Base-by-base conservation (phyloP, 129 eudicot species). In the Escallonia rubra region DNA sequence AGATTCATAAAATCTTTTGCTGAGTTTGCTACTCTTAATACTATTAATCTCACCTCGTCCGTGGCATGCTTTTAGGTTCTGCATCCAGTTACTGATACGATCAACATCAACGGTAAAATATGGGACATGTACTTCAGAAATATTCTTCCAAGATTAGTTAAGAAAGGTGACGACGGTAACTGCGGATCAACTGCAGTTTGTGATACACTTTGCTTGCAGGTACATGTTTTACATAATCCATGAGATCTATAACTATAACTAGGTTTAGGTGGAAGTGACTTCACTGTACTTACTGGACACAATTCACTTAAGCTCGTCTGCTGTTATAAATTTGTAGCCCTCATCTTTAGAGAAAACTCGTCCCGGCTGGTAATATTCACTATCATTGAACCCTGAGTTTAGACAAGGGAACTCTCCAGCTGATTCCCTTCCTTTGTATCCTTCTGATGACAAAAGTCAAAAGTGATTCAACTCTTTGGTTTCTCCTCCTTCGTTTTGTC, bases 201-300 rank as follows among this genome's bases (percentile, higher is more conserved):
- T 55, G 98, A 92, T 79, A 89, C 91, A 51, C 72, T 82, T 11
- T 92, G 98, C 82, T 73, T 92, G 83, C 98, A 92, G 96, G 98
- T 91, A 67, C 48, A 7, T 55, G 51, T 61, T 59, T 69, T 63
- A 15, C 41, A 13, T n/a, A 41, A 57, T 58, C 45, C 41, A 39
- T 64, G 7, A 52, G 64, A 34, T 69, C 38, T 61, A 44, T 55
- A 43, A 66, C 34, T 43, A n/a, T 9, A 9, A 6, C 41, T 42
- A 51, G 2, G n/a, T 5, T 52, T 1, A 8, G 13, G 6, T 13
- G 39, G 59, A n/a, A 54, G n/a, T 23, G 34, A 23, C 34, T 23
- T 50, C 55, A 50, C 11, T n/a, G 55, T 50, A 50, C 12, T 4
- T 50, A 5, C 12, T 50, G 10, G 55, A 50, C 55, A 50, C 0